Evolutionary conservation across 495 filamentous ascomycete species (phyloP).

Genomic region (Cetradonia linearis): DNA sequence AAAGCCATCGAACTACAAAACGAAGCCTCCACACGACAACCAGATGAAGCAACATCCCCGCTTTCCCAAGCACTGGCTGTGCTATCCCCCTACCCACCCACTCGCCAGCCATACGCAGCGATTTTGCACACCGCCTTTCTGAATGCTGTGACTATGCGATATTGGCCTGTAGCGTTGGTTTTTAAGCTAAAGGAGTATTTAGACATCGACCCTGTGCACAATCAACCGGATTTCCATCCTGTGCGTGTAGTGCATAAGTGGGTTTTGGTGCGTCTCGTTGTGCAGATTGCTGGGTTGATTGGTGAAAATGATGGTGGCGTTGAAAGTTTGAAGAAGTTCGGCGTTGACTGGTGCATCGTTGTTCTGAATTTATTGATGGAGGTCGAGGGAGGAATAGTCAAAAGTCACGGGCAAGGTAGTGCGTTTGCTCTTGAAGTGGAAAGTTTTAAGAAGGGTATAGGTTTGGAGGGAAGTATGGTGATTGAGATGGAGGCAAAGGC

Average conservation of each 20-base stretch:
- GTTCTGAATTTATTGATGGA: slow-evolving; percentile 3
- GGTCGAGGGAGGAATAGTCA: slow-evolving; percentile 26
- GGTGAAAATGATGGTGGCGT: slow-evolving; percentile 4
- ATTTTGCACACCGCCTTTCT: slow-evolving; percentile 35
- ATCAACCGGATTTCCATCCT: slow-evolving; percentile 31
- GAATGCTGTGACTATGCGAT: slow-evolving; percentile 27
- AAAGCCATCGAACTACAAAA: slow-evolving; percentile 23
- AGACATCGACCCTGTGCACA: slow-evolving; percentile 33
- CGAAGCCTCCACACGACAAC: slow-evolving; percentile 26
- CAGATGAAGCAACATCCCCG: slow-evolving; percentile 24
- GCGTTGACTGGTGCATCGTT: slow-evolving; percentile 14
- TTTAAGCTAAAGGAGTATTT: slow-evolving; percentile 34
- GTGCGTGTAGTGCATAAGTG: slow-evolving; percentile 37
- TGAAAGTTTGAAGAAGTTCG: slow-evolving; percentile 1
- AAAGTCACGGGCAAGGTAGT: slow-evolving; percentile 46
- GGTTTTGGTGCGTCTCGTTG: slow-evolving; percentile 32
- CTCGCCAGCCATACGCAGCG: slow-evolving; percentile 34
- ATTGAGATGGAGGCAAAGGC: not conserved
- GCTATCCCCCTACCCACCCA: slow-evolving; percentile 29
- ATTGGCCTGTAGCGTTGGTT: slow-evolving; percentile 31
- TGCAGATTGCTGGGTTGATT: slow-evolving; percentile 25
- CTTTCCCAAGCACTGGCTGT: slow-evolving; percentile 28
- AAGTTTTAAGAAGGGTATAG: slow-evolving; percentile 25
- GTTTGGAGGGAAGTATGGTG: not conserved
- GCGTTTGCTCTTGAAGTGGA: slow-evolving; percentile 32